A percentile compares a stretch with the other conserved stretches of the same genome.
Evolutionary conservation across 352 stramenopile genomes (phyloP).

Genomic region (Achlya hypogyna): DNA sequence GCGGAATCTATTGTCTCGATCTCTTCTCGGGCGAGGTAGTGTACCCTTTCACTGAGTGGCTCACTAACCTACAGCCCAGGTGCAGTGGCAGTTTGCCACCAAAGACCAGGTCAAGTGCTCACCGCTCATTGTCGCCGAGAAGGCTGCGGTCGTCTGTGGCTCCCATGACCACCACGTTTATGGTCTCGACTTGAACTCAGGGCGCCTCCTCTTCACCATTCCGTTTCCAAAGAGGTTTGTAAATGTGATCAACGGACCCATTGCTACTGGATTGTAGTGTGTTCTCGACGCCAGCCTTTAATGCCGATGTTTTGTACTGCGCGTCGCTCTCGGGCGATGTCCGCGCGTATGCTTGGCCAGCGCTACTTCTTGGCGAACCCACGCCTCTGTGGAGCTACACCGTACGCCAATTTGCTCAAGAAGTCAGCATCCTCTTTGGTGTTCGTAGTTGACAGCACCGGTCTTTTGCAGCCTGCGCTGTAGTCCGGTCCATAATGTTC

Average conservation of each 20-base stretch:
- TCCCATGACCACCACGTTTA: slow-evolving; percentile 12
- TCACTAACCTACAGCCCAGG: neutral
- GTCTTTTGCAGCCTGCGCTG: slow-evolving; percentile 6
- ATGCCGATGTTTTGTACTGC: neutral
- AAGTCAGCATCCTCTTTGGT: neutral
- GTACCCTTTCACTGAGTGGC: neutral
- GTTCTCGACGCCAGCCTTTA: neutral
- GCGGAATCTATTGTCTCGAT: slow-evolving; percentile 1
- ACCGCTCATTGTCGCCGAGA: neutral
- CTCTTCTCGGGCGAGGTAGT: neutral
- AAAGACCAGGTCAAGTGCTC: slow-evolving; percentile 15
- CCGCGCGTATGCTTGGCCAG: neutral
- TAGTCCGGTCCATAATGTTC: neutral
- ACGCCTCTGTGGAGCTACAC: neutral
- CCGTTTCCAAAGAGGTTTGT: slow-evolving; percentile 1
- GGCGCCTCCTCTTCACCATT: neutral
- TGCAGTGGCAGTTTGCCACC: neutral
- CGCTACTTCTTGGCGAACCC: neutral
- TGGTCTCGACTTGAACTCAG: neutral
- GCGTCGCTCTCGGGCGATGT: neutral
- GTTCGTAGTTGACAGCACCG: neutral
- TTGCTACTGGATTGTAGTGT: neutral
- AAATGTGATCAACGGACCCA: too few species aligned
- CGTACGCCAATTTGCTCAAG: neutral
- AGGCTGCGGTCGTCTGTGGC: neutral